Evolutionary conservation across 1,139 yeast genomes (phyloP).

Genomic region (Yamadazyma buinensis): DNA sequence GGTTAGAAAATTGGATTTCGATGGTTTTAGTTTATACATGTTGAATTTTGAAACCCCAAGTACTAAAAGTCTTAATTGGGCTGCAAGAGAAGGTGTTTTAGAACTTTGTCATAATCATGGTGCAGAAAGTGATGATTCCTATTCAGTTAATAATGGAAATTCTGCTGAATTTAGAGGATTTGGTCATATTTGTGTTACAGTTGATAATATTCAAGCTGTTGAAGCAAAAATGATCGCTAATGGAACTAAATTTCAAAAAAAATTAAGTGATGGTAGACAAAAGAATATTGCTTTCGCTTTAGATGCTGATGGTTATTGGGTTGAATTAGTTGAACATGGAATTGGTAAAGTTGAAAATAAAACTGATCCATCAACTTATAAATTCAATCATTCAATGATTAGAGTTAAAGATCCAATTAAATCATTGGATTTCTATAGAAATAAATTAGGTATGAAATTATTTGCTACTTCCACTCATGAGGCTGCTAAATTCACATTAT

Average conservation of each 20-base stretch:
- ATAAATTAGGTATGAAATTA: slow-evolving; percentile 76
- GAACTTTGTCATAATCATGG: slow-evolving; percentile 86
- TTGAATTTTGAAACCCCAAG: slow-evolving; percentile 55
- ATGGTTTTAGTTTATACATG: slow-evolving; percentile 66
- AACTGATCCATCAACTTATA: slow-evolving; percentile 44
- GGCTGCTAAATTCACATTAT: slow-evolving; percentile 76
- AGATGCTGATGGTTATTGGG: slow-evolving; percentile 97
- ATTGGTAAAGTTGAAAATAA: slow-evolving; percentile 34
- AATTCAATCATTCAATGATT: slow-evolving; percentile 89
- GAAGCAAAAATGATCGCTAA: slow-evolving; percentile 54
- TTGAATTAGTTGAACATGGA: slow-evolving; percentile 75
- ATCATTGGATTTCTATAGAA: slow-evolving; percentile 73
- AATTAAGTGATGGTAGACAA: slow-evolving; percentile 83
- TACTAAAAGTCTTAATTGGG: slow-evolving; percentile 43
- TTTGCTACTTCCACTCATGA: slow-evolving; percentile 53
- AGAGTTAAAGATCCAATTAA: slow-evolving; percentile 81
- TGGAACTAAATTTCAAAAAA: slow-evolving; percentile 79
- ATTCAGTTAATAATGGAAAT: slow-evolving; percentile 74
- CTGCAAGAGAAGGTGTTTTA: slow-evolving; percentile 70
- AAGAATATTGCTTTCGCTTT: slow-evolving; percentile 88
- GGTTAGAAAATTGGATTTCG: slow-evolving; percentile 49
- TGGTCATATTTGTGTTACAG: slow-evolving; percentile 89
- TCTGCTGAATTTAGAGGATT: slow-evolving; percentile 82
- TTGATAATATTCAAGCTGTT: slow-evolving; percentile 66
- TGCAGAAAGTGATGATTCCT: slow-evolving; percentile 56